phyloP scores from a whole-genome alignment of 2,329 filamentous ascomycete genomes.

The Tolypocladium endophyticum region DNA sequence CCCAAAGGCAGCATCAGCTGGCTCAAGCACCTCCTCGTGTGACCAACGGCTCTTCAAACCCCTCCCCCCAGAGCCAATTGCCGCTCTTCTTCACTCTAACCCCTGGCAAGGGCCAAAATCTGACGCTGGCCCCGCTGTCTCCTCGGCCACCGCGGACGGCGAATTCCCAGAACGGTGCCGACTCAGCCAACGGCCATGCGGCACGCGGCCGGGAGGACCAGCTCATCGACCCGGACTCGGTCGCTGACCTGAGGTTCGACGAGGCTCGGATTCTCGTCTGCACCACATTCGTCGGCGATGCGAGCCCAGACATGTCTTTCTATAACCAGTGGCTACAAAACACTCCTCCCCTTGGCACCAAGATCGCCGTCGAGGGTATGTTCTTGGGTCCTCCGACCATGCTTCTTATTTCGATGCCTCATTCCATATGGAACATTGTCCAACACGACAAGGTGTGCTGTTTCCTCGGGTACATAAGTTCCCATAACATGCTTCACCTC shows the following conservation, averaged over 20 bases:
- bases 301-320: constrained; percentile 54
- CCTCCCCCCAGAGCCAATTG: constrained; percentile 20
- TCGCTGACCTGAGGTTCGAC: constrained; percentile 48
- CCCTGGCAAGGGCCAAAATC: constrained; percentile 38
- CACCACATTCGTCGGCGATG: constrained; percentile 56
- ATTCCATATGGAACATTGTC: constrained; percentile 52
- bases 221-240: constrained; percentile 34
- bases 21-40: constrained; percentile 26
- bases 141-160: constrained; percentile 14
- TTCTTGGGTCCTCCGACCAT: constrained; percentile 57
- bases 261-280: constrained; percentile 54
- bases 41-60: constrained; percentile 33
- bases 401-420: constrained; percentile 55
- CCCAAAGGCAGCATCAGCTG: constrained; percentile 32
- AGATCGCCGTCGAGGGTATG: constrained; percentile 56
- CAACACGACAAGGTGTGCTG: constrained; percentile 58
- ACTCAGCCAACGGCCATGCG: constrained; percentile 10
- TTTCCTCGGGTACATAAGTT: constrained; percentile 54
- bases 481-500: constrained; percentile 55
- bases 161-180: constrained; percentile 17
- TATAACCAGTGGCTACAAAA: constrained; percentile 58
- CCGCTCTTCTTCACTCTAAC: constrained; percentile 48
- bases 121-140: constrained; percentile 40
- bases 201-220: constrained; percentile 22
- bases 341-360: constrained; percentile 42